Evolutionary conservation across 495 filamentous ascomycete genomes (phyloP).

Genomic region (Cladorrhinum samala): DNA sequence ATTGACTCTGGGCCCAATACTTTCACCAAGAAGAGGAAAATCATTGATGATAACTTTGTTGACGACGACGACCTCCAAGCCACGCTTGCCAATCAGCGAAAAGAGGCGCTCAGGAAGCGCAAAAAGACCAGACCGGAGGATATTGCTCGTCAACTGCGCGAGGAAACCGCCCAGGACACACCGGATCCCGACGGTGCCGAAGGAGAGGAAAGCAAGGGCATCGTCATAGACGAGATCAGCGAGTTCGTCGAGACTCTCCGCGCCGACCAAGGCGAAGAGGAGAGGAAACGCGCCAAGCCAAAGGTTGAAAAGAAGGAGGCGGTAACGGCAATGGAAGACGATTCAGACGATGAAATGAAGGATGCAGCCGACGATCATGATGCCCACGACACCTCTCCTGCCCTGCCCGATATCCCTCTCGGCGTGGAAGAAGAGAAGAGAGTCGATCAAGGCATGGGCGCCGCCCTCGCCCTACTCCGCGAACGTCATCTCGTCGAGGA

Average conservation of each 20-base stretch:
- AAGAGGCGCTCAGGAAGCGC: slow-evolving; percentile 80
- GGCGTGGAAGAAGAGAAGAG: slow-evolving; percentile 82
- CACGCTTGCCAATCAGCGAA: slow-evolving; percentile 71
- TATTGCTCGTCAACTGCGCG: slow-evolving; percentile 71
- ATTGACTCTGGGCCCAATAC: slow-evolving; percentile 52
- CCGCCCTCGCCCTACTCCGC: slow-evolving; percentile 72
- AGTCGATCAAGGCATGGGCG: slow-evolving; percentile 69
- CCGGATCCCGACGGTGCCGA: slow-evolving; percentile 34
- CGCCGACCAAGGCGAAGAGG: slow-evolving; percentile 59
- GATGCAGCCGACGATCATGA: slow-evolving; percentile 48
- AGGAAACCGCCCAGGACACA: slow-evolving; percentile 47
- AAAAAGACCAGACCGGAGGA: slow-evolving; percentile 80
- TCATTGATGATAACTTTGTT: slow-evolving; percentile 64
- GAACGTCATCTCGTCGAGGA: slow-evolving; percentile 74
- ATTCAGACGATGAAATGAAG: slow-evolving; percentile 44
- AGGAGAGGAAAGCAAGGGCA: slow-evolving; percentile 55
- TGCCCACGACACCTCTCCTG: slow-evolving; percentile 37
- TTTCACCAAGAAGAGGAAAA: slow-evolving; percentile 53
- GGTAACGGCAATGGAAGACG: slow-evolving; percentile 45
- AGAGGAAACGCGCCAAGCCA: slow-evolving; percentile 38
- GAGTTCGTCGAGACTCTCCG: slow-evolving; percentile 87
- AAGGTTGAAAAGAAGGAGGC: slow-evolving; percentile 28
- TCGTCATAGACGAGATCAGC: slow-evolving; percentile 90
- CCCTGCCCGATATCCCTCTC: slow-evolving; percentile 36
- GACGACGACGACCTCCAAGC: slow-evolving; percentile 94